Conservation (phyloP, 75 land plant species). For the Pseudotsuga menziesii region DNA sequence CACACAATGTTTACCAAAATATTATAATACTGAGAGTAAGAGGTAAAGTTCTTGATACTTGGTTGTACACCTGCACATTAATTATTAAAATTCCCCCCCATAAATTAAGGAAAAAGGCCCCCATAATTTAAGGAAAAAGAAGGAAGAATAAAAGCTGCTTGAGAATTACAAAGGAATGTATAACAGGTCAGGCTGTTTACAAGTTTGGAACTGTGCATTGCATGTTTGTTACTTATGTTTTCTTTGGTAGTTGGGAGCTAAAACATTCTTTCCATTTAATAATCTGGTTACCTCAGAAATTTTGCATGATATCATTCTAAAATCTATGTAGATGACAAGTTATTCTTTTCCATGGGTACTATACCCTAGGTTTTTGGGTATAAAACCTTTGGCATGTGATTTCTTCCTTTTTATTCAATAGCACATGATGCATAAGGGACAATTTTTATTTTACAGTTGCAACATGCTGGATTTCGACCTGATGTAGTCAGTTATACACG, state of each 20-base stretch:
- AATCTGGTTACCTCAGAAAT: neutral
- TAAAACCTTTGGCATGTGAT: neutral
- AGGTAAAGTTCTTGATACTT: neutral
- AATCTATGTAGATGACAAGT: neutral
- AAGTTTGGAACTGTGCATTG: neutral
- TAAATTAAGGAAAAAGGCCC: neutral
- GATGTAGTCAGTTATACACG: slow-evolving; percentile 90
- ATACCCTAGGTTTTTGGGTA: neutral
- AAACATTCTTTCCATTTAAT: neutral
- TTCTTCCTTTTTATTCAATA: neutral
- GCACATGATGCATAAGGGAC: neutral
- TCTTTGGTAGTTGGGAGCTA: neutral
- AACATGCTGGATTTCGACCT: slow-evolving; percentile 73
- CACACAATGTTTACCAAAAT: neutral
- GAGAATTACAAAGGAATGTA: neutral
- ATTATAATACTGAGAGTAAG: neutral
- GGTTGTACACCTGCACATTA: neutral
- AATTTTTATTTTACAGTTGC: slow-evolving; percentile 54
- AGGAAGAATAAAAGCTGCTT: neutral
- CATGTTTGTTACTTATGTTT: neutral
- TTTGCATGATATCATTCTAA: neutral
- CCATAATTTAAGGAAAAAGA: neutral
- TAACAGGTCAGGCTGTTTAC: neutral
- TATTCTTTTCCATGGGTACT: slow-evolving; percentile 2
- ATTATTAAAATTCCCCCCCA: neutral